Conservation (phyloP, 1,284 basidiomycete species). For the Vanrija sp. region DNA sequence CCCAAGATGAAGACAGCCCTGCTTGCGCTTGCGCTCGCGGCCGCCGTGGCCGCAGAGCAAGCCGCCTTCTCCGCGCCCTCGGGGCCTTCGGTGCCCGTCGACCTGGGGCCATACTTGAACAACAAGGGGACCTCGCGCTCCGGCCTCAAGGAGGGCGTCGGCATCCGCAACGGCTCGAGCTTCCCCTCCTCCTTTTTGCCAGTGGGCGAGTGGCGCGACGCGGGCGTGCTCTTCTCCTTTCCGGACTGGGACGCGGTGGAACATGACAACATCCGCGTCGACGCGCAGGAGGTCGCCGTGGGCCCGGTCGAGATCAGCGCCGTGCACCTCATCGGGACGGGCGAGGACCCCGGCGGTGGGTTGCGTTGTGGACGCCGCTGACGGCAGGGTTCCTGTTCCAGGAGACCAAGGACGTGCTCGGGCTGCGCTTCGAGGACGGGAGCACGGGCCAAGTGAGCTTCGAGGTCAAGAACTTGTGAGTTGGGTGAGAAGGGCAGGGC, state of each 20-base stretch:
- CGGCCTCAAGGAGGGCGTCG: slow-evolving; percentile 4
- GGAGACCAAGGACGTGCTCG: slow-evolving; percentile 12
- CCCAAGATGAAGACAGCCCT: too few relatives aligned
- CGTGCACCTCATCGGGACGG: slow-evolving; percentile 11
- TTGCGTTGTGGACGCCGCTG: background rate
- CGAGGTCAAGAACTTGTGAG: slow-evolving; percentile 17
- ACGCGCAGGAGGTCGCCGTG: slow-evolving; percentile 2
- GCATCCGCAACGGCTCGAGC: slow-evolving; percentile 10
- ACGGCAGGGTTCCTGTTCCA: slow-evolving; percentile 5
- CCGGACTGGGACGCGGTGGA: background rate
- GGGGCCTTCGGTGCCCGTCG: slow-evolving; percentile 19
- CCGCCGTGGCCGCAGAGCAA: too few relatives aligned
- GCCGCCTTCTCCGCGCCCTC: too few relatives aligned
- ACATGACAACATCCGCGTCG: slow-evolving; percentile 4
- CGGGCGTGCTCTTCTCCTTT: slow-evolving; percentile 9
- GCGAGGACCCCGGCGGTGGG: slow-evolving; percentile 15
- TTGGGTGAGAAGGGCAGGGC: background rate
- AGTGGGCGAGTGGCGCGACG: slow-evolving; percentile 1
- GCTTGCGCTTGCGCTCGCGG: too few relatives aligned
- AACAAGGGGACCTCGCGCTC: slow-evolving; percentile 7
- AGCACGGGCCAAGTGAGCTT: background rate
- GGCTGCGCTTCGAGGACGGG: slow-evolving; percentile 8
- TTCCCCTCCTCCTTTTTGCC: slow-evolving; percentile 10
- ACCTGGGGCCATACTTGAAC: slow-evolving; percentile 6
- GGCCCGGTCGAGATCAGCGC: background rate